These are phyloP conservation scores for Schwanniomyces polymorphus DNA, from an alignment of 805 yeast species.

Conservation along the genomic window DNA sequence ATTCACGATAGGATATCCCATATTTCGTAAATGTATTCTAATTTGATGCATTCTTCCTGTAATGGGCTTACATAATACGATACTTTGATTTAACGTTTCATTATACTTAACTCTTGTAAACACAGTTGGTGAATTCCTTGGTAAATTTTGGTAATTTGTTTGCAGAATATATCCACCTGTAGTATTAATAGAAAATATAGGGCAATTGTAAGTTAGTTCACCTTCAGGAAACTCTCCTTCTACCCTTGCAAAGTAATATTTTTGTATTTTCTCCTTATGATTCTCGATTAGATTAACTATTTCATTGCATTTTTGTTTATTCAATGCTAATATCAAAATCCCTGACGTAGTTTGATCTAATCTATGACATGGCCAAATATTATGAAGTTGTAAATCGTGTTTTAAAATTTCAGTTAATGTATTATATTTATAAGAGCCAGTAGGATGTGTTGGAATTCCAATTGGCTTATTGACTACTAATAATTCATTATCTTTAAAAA, in stretches of 20 bases:
- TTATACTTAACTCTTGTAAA: slow-evolving; percentile 32
- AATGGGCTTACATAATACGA: slow-evolving; percentile 49
- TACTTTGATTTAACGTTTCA: slow-evolving; percentile 30
- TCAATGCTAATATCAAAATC: slow-evolving; percentile 43
- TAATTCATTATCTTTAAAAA: slow-evolving; percentile 36
- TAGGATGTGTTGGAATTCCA: slow-evolving; percentile 57
- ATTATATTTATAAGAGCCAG: slow-evolving; percentile 44
- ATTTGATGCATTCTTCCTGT: slow-evolving; percentile 62
- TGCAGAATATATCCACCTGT: slow-evolving; percentile 35
- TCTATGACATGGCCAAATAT: slow-evolving; percentile 48
- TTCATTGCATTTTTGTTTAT: slow-evolving; percentile 26
- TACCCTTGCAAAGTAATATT: slow-evolving; percentile 49
- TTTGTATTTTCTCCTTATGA: slow-evolving; percentile 26
- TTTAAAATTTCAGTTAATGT: slow-evolving; percentile 43
- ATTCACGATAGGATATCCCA: slow-evolving; percentile 86
- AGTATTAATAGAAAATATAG: slow-evolving; percentile 36
- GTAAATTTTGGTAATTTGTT: slow-evolving; percentile 20
- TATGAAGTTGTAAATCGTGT: slow-evolving; percentile 19
- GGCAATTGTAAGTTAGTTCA: slow-evolving; percentile 31
- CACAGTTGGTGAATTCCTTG: slow-evolving; percentile 30
- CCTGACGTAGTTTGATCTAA: slow-evolving; percentile 56
- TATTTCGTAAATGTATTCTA: slow-evolving; percentile 51
- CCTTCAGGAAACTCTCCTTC: slow-evolving; percentile 38
- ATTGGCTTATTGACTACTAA: slow-evolving; percentile 51
- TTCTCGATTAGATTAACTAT: slow-evolving; percentile 31